phyloP scores from a whole-genome alignment of 2,329 filamentous ascomycete genomes.

The Pestalotiopsis sp. region DNA sequence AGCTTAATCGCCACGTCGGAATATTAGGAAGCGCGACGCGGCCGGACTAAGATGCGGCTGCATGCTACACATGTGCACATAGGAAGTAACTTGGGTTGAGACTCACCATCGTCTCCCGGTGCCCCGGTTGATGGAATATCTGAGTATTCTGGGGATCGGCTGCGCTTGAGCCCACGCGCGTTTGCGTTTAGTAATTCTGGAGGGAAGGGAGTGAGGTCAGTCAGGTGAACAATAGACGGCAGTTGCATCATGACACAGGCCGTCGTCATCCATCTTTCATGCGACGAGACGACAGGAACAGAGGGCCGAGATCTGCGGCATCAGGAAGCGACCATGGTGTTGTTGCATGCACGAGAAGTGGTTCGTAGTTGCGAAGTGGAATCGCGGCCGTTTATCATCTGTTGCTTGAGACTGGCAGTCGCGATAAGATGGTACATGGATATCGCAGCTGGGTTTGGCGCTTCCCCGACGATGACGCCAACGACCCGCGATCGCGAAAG shows the following conservation, averaged over 20 bases:
- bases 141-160: conserved; percentile 74
- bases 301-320: neutral
- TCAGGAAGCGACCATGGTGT: neutral
- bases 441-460: neutral
- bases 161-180: conserved; percentile 76
- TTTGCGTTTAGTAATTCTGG: conserved; percentile 55
- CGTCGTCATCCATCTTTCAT: neutral
- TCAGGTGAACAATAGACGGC: neutral
- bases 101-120: conserved; percentile 77
- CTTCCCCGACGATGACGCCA: conserved; percentile 20
- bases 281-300: neutral
- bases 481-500: conserved; percentile 18
- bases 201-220: conserved; percentile 13
- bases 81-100: conserved; percentile 29
- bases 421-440: neutral
- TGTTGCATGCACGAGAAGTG: neutral
- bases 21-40: conserved; percentile 10
- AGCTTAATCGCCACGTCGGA: conserved; percentile 7
- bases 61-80: conserved; percentile 12
- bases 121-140: conserved; percentile 55
- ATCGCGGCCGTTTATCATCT: neutral
- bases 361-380: neutral
- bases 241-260: neutral
- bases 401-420: neutral
- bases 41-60: conserved; percentile 10